phyloP scores from a whole-genome alignment of 768 basidiomycete species.

The Amanita polypyramis region DNA sequence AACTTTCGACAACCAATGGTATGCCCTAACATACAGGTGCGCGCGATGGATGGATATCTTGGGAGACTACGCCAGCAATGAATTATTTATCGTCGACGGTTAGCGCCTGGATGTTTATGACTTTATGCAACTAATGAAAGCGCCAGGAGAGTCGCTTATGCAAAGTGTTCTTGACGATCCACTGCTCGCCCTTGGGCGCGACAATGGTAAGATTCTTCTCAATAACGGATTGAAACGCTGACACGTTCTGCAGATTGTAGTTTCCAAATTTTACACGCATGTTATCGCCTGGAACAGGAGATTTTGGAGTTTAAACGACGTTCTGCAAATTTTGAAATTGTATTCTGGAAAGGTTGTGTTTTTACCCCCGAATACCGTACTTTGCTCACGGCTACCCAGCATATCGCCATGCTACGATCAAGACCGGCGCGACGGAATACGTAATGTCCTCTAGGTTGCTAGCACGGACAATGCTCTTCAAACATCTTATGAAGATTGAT shows the following conservation, averaged over 20 bases:
- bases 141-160: constrained; percentile 50
- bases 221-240: neutral
- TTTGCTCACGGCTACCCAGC: constrained; percentile 20
- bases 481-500: constrained; percentile 33
- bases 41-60: constrained; percentile 51
- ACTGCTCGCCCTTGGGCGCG: constrained; percentile 44
- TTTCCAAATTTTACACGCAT: constrained; percentile 58
- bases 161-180: constrained; percentile 50
- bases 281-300: constrained; percentile 40
- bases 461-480: constrained; percentile 40
- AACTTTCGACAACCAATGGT: constrained; percentile 10
- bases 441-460: constrained; percentile 36
- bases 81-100: constrained; percentile 61
- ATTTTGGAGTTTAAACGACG: constrained; percentile 38
- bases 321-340: constrained; percentile 47
- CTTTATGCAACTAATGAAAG: constrained; percentile 1
- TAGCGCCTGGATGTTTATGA: constrained; percentile 5
- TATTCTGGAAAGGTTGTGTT: constrained; percentile 46
- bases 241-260: constrained; percentile 28
- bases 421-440: constrained; percentile 24
- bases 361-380: neutral
- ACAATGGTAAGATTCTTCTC: constrained; percentile 24
- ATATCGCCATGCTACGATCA: constrained; percentile 30
- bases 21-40: constrained; percentile 8
- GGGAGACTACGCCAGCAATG: constrained; percentile 60